Evolutionary conservation across 1,139 yeast species (phyloP).

Genomic region (Zygosaccharomyces pseudobailii): DNA sequence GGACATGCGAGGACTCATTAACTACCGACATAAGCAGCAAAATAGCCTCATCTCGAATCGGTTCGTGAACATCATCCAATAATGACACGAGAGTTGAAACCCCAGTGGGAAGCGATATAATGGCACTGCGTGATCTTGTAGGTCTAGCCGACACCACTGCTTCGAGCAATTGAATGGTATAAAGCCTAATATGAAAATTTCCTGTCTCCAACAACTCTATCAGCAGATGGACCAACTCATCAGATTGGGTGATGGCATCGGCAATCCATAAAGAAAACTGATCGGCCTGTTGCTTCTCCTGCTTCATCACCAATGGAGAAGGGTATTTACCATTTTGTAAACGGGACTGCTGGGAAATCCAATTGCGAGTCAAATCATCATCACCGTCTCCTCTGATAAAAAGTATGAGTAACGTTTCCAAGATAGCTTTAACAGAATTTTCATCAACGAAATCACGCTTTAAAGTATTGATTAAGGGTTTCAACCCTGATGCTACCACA

Average conservation of each 20-base stretch:
- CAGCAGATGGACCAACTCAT: slow-evolving; percentile 53
- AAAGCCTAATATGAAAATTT: slow-evolving; percentile 74
- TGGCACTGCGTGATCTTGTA: slow-evolving; percentile 63
- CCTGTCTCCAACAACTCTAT: slow-evolving; percentile 52
- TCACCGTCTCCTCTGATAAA: slow-evolving; percentile 65
- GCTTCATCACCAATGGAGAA: slow-evolving; percentile 65
- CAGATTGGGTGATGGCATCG: slow-evolving; percentile 79
- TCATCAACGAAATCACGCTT: slow-evolving; percentile 63
- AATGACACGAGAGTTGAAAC: slow-evolving; percentile 67
- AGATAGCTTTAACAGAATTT: slow-evolving; percentile 71
- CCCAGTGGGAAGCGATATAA: slow-evolving; percentile 73
- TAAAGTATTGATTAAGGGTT: slow-evolving; percentile 67
- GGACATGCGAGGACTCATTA: slow-evolving; percentile 79
- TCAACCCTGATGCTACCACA: slow-evolving; percentile 83
- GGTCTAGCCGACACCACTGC: slow-evolving; percentile 80
- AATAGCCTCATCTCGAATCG: slow-evolving; percentile 82
- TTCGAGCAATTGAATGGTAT: slow-evolving; percentile 79
- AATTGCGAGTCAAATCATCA: slow-evolving; percentile 48
- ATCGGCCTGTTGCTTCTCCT: slow-evolving; percentile 53
- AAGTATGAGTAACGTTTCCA: slow-evolving; percentile 79
- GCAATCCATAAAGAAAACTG: slow-evolving; percentile 94
- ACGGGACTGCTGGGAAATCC: slow-evolving; percentile 75
- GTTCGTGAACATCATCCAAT: slow-evolving; percentile 72
- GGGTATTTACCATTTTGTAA: slow-evolving; percentile 78
- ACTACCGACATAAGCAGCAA: slow-evolving; percentile 78